Percentiles rank a stretch among this genome's conserved stretches.
phyloP scores from a whole-genome alignment of 495 filamentous ascomycete genomes.

The Penicillium cataractarum region DNA sequence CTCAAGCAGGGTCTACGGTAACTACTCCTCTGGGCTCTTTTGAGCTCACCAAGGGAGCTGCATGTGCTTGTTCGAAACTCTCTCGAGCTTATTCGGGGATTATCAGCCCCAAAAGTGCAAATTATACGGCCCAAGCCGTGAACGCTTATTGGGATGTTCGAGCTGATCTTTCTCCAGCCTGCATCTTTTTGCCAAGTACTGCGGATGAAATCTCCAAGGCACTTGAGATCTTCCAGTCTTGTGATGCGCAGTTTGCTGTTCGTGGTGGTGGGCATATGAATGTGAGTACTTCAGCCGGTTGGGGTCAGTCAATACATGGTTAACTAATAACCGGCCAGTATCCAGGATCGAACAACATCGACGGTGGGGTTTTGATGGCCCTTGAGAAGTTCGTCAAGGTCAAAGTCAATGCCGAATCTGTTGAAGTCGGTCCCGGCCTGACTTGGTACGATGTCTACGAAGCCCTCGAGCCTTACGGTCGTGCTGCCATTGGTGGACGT shows the following conservation, averaged over 20 bases:
- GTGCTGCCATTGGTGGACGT: slow-evolving; percentile 39
- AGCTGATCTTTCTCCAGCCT: slow-evolving; percentile 34
- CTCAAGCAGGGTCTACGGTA: not conserved
- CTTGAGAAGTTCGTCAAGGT: slow-evolving; percentile 19
- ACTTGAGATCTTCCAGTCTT: slow-evolving; percentile 19
- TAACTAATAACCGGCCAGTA: slow-evolving; percentile 23
- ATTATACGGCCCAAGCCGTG: slow-evolving; percentile 22
- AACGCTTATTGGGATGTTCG: slow-evolving; percentile 33
- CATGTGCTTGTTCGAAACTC: slow-evolving; percentile 32
- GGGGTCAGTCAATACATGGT: not conserved
- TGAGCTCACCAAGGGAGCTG: slow-evolving; percentile 13
- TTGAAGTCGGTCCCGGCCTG: slow-evolving; percentile 42
- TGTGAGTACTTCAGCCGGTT: slow-evolving; percentile 15
- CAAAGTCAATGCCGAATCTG: slow-evolving; percentile 20
- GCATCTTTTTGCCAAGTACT: slow-evolving; percentile 34
- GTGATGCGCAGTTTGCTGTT: slow-evolving; percentile 40
- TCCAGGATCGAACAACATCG: slow-evolving; percentile 37
- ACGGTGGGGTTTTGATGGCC: slow-evolving; percentile 30
- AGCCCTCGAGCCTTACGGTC: slow-evolving; percentile 37
- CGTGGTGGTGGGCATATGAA: slow-evolving; percentile 43
- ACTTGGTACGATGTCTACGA: slow-evolving; percentile 46
- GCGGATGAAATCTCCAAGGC: slow-evolving; percentile 33
- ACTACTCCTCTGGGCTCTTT: slow-evolving; percentile 8
- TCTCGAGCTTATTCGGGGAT: slow-evolving; percentile 2
- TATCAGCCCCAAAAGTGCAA: slow-evolving; percentile 16